Evolutionary conservation across 805 yeast genomes (phyloP).

Genomic region (Tetrapisispora nanseiensis): DNA sequence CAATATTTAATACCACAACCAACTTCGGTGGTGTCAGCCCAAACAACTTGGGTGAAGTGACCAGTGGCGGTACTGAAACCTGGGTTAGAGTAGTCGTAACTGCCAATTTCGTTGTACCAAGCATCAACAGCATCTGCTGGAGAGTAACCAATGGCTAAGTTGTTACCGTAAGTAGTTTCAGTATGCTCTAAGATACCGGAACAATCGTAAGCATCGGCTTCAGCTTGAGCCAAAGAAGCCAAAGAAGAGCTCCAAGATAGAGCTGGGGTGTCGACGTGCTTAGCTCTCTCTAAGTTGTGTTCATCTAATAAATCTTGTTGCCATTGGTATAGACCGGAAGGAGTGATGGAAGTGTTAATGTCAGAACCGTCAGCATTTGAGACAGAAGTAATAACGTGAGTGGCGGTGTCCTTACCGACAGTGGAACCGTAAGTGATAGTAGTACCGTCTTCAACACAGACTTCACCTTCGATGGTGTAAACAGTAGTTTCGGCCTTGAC

Average conservation of each 20-base stretch:
- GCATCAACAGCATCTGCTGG: slow-evolving; percentile 44
- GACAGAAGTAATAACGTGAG: slow-evolving; percentile 2
- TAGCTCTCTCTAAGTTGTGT: slow-evolving; percentile 43
- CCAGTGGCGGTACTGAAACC: slow-evolving; percentile 40
- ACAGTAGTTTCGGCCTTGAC: slow-evolving; percentile 13
- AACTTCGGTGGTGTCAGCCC: slow-evolving; percentile 50
- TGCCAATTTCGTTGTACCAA: slow-evolving; percentile 60
- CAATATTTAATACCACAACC: slow-evolving; percentile 70
- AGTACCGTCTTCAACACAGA: slow-evolving; percentile 22
- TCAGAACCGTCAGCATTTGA: slow-evolving; percentile 1
- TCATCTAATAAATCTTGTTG: slow-evolving; percentile 31
- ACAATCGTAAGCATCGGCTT: slow-evolving; percentile 41
- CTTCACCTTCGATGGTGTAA: slow-evolving; percentile 22
- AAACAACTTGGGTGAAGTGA: slow-evolving; percentile 70
- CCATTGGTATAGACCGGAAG: slow-evolving; percentile 4
- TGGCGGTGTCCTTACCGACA: slow-evolving; percentile 4
- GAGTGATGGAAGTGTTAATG: neutral
- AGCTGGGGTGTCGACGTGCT: slow-evolving; percentile 33
- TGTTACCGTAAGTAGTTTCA: slow-evolving; percentile 53
- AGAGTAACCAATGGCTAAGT: slow-evolving; percentile 56
- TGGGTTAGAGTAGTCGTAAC: slow-evolving; percentile 43
- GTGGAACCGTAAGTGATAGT: slow-evolving; percentile 17
- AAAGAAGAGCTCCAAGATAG: slow-evolving; percentile 42
- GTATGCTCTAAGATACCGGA: slow-evolving; percentile 57
- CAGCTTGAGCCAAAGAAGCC: slow-evolving; percentile 40